Evolutionary conservation across 352 stramenopile species (phyloP).

Genomic region (Phytophthora kernoviae): DNA sequence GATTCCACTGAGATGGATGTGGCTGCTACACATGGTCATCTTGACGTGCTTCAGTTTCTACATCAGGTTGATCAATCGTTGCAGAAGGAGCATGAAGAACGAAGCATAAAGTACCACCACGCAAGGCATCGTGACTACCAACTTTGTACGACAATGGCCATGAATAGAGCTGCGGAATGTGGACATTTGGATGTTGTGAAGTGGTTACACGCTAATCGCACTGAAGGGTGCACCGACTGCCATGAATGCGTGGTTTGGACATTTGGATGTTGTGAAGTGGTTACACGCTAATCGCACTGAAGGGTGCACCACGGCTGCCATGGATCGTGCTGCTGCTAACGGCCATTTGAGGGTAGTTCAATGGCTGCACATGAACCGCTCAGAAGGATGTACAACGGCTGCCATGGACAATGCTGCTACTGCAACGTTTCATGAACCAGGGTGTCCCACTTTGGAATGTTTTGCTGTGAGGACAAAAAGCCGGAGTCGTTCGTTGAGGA

Average conservation of each 20-base stretch:
- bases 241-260: constrained; percentile 3
- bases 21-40: neutral
- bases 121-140: neutral
- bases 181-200: constrained; percentile 14
- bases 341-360: too few relatives aligned
- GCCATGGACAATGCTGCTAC: neutral
- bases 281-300: neutral
- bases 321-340: too few relatives aligned
- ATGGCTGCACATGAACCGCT: too few relatives aligned
- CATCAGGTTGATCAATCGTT: neutral
- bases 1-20: too few relatives aligned
- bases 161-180: neutral
- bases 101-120: too few relatives aligned
- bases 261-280: constrained; percentile 6
- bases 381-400: too few relatives aligned
- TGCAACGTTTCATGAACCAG: too few relatives aligned
- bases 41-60: constrained; percentile 9
- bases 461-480: too few relatives aligned
- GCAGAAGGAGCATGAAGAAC: neutral
- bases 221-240: neutral
- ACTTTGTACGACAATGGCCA: neutral
- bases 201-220: neutral
- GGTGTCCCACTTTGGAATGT: too few relatives aligned
- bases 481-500: too few relatives aligned
- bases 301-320: neutral